Conservation (phyloP, 129 eudicot genomes). For the Tagetes erecta region DNA sequence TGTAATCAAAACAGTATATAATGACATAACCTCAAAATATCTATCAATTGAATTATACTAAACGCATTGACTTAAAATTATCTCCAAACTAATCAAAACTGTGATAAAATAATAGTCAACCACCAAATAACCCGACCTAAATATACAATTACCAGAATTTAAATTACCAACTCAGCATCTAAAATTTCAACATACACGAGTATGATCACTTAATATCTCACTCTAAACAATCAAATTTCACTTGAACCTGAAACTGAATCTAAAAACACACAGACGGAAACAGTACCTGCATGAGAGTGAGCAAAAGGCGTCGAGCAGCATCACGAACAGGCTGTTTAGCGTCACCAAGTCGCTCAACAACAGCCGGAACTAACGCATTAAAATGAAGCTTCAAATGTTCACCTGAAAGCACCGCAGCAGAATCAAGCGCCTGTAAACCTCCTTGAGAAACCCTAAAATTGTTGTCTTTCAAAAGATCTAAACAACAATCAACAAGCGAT, state of each 20-base stretch:
- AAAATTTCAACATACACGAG: background rate
- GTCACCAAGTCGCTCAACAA: slow-evolving; percentile 80
- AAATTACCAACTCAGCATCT: background rate
- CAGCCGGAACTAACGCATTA: slow-evolving; percentile 78
- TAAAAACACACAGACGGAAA: slow-evolving; percentile 8
- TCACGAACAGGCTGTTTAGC: slow-evolving; percentile 90
- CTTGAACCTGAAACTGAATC: background rate
- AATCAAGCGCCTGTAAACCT: slow-evolving; percentile 72
- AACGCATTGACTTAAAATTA: background rate
- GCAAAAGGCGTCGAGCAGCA: slow-evolving; percentile 77
- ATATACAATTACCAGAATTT: background rate
- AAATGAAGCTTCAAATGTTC: slow-evolving; percentile 83
- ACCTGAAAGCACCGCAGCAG: slow-evolving; percentile 87
- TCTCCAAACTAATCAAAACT: background rate
- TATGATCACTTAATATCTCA: background rate
- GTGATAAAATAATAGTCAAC: slow-evolving; percentile 4
- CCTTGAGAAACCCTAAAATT: slow-evolving; percentile 92
- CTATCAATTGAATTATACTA: background rate
- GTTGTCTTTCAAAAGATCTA: slow-evolving; percentile 84
- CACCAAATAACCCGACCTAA: background rate
- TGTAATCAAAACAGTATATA: background rate
- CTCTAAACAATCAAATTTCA: background rate
- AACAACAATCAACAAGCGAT: slow-evolving; percentile 67
- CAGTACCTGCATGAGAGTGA: slow-evolving; percentile 91
- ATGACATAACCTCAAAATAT: slow-evolving; percentile 3